Evolutionary conservation across 495 filamentous ascomycete genomes (phyloP), one percentile per base, ranked within the genome.

Genomic region (Tuber magnatum): DNA sequence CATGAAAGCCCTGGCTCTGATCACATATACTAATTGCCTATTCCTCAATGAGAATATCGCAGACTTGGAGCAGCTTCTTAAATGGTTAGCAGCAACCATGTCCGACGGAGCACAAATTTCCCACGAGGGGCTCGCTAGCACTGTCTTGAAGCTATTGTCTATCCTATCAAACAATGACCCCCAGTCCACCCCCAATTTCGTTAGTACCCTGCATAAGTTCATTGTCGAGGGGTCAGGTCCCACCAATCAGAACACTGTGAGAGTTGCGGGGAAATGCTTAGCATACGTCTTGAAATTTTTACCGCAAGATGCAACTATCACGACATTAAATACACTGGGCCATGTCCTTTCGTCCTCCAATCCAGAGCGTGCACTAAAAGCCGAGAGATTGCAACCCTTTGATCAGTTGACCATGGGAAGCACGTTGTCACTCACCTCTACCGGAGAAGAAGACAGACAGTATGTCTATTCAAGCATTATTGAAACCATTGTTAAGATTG

Each of bases 251-350:
- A 83, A 86, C 43, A 92, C 89, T 41, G 88, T 94, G 24, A 85
- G 84, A 18, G 87, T 94, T 41, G 95, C 94, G 46, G 93, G 93
- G 7, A 89, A 88, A 71, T 94, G 92, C 81, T 86, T 99, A 69
- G 92, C 93, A 6, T 91, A 89, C 73, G 86, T 96, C 71, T 84
- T 98, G 71, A 89, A 88, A 71, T 86, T 91, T 75, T 88, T 97
- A 9, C 94, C 96, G 8, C 91, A 96, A 80, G 95, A 99, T 86
- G 91, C 92, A 41, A 89, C 96, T 42, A 98, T 99, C 78, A 96
- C 94, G 8, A 97, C 93, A 3, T 85, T 99, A 16, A 98, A 98
- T 84, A 94, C 93, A 1, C 86, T 99, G 73, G 96, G 95, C 24
- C 98, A 99, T 83, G 91, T 95, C 16, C 83, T 99, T 42, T 95